Evolutionary conservation across 495 filamentous ascomycete species (phyloP).

Genomic region (Glutinoglossum americanum): DNA sequence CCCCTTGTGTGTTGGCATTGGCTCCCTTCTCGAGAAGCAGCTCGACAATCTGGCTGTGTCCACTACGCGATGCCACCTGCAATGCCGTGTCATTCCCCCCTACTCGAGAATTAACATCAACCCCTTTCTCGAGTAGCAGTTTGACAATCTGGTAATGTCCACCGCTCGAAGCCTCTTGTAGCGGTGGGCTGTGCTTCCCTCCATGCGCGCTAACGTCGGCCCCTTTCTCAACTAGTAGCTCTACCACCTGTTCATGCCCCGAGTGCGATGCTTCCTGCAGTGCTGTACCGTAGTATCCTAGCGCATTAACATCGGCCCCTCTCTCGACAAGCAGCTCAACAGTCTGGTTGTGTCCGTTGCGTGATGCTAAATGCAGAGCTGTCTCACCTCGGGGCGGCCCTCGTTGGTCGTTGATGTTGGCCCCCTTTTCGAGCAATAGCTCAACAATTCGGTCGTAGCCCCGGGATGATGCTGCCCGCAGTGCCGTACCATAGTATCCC

Average conservation of each 20-base stretch:
- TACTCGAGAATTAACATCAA: neutral
- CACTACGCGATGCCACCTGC: neutral
- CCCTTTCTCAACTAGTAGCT: neutral
- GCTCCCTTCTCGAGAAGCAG: conserved; percentile 5
- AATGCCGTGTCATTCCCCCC: conserved; percentile 2
- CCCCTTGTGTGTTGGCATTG: conserved; percentile 2
- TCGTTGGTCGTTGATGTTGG: neutral
- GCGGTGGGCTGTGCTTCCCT: neutral
- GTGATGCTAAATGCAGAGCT: neutral
- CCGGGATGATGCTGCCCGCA: neutral
- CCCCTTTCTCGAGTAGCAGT: neutral
- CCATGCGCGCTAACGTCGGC: neutral
- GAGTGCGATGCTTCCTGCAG: neutral
- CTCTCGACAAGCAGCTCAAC: neutral
- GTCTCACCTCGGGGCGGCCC: neutral
- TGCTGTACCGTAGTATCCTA: neutral
- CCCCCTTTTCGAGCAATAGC: neutral
- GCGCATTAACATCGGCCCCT: neutral
- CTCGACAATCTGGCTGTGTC: neutral
- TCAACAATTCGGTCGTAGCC: neutral
- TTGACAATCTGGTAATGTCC: neutral
- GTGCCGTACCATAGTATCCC: neutral
- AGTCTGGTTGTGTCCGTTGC: neutral
- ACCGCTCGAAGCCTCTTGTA: neutral
- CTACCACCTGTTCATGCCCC: neutral